Evolutionary conservation across 2,329 filamentous ascomycete species (phyloP), one percentile per base, ranked within the genome.

Genomic region (Fusarium domesticum): DNA sequence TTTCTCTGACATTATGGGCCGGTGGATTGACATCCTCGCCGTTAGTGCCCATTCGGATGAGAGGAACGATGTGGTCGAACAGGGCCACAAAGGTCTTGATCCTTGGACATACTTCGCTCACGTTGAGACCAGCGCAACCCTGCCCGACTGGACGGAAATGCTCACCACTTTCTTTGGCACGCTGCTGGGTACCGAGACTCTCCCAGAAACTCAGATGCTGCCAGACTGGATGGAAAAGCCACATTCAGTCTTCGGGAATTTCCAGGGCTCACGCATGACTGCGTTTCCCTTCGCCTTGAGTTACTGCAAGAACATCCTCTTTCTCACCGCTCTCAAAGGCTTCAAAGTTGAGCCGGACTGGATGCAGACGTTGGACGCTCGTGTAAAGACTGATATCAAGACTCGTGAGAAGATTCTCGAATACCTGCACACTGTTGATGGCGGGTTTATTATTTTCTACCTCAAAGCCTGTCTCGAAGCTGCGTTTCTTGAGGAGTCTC

Each of bases 21-120:
- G 93, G 37, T 96, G 89, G 88, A 87, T 96, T 36, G 83, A 96
- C 63, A 79, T 97, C 14, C 75, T 96, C 38, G 92, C 91, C 6
- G 72, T 93, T 7, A 82, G 80, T 14, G 83, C 83, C 11, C 76
- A 76, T 3, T 66, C 71, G 3, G 78, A 81, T 39, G 86, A 91
- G 62, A 80, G 87, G 35, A 85, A 84, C 48, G 92, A 97, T 61
- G 83, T 97, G 3, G 69, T 88, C 1, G 93, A 98, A 62, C 92
- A 97, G 69, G 93, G 90, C 2, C 84, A 82, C 49, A 91, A 89
- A 64, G 93, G 93, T 1, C 75, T 96, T 4, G 89, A 96, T 58
- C 80, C 80, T 11, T 78, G 76, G 75, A 76, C 71, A 0, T 71
- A 74, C 47, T 69, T 67, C 40, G 69, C 69, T 17, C 71, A 77